Conservation (phyloP, 2,329 filamentous ascomycete genomes). For the Colletotrichum sp. region DNA sequence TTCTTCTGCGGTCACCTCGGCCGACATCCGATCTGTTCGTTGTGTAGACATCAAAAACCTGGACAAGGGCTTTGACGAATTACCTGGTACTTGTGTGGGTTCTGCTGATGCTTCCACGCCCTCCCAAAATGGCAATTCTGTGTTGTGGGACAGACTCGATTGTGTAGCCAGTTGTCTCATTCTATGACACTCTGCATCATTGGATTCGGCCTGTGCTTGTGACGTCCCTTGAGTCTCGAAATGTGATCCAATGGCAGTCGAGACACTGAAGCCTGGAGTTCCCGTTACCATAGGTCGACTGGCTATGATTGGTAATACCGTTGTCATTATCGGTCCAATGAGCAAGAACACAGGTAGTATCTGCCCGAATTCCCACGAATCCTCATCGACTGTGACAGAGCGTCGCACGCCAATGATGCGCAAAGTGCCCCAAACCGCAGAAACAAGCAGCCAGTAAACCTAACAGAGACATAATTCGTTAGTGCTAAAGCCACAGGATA, state of each 20-base stretch:
- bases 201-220: accelerated
- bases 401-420: neutral
- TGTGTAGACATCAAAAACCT: too few relatives aligned
- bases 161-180: accelerated
- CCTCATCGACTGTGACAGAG: neutral
- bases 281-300: neutral
- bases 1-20: accelerated
- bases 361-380: neutral
- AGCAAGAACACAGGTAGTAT: neutral
- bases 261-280: neutral
- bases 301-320: neutral
- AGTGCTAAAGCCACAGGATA: accelerated
- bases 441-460: neutral
- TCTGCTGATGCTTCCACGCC: neutral
- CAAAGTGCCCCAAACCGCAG: neutral
- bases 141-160: neutral
- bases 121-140: accelerated
- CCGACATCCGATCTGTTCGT: too few relatives aligned
- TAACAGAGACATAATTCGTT: neutral
- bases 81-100: neutral
- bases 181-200: accelerated
- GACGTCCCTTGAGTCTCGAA: accelerated
- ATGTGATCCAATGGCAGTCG: neutral
- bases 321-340: neutral
- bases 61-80: too few relatives aligned